Conservation (phyloP, 2,329 filamentous ascomycete species). For the Macroventuria anomochaeta region DNA sequence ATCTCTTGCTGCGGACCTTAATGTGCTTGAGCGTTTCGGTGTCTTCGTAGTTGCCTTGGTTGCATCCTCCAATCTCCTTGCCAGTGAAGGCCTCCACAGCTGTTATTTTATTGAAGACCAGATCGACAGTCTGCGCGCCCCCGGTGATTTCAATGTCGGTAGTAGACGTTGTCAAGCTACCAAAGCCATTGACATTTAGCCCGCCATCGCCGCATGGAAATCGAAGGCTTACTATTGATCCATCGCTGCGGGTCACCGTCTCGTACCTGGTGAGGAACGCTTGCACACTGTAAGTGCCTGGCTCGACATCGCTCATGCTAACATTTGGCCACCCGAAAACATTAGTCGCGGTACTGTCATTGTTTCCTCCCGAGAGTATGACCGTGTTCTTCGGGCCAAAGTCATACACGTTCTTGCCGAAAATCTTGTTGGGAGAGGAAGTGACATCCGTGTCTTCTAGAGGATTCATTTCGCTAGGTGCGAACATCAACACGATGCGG, state of each 20-base stretch:
- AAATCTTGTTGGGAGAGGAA: constrained; percentile 45
- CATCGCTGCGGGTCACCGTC: constrained; percentile 45
- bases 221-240: constrained; percentile 43
- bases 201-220: constrained; percentile 50
- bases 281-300: constrained; percentile 45
- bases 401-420: constrained; percentile 46
- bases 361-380: constrained; percentile 39
- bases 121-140: constrained; percentile 37
- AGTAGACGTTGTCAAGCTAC: constrained; percentile 36
- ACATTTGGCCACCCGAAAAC: constrained; percentile 47
- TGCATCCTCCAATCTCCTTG: constrained; percentile 47
- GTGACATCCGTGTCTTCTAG: constrained; percentile 48
- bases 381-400: constrained; percentile 28
- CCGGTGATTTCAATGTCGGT: constrained; percentile 37
- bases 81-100: constrained; percentile 34
- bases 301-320: constrained; percentile 38
- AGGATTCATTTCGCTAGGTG: constrained; percentile 44
- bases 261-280: constrained; percentile 48
- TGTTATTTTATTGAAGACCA: constrained; percentile 42
- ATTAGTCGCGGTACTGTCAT: constrained; percentile 29
- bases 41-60: constrained; percentile 50
- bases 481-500: constrained; percentile 43
- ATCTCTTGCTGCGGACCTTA: constrained; percentile 48
- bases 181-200: constrained; percentile 37
- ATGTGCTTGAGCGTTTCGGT: constrained; percentile 43